phyloP scores from a whole-genome alignment of 2,329 filamentous ascomycete genomes.

The Ceratocystis variospora region DNA sequence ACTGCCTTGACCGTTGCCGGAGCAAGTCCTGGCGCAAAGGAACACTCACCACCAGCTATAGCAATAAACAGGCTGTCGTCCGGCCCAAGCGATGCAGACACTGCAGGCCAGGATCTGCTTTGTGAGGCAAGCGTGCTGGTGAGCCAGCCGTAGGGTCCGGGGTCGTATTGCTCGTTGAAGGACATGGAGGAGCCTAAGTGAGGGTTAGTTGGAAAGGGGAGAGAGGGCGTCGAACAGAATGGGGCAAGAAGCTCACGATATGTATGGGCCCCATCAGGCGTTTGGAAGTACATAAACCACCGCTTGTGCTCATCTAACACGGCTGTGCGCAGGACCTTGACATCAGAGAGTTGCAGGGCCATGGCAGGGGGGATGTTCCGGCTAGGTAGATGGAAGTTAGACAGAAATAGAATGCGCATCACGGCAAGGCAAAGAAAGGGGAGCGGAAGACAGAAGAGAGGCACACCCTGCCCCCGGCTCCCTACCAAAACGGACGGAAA shows the following conservation, averaged over 20 bases:
- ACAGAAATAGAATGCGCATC: background rate
- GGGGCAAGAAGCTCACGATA: conserved; percentile 9
- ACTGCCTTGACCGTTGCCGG: conserved; percentile 5
- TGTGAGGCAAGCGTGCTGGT: conserved; percentile 5
- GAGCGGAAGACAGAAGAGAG: background rate
- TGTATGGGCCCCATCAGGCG: conserved; percentile 12
- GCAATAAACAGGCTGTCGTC: conserved; percentile 6
- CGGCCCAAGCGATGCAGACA: conserved; percentile 11
- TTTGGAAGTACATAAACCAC: conserved; percentile 17
- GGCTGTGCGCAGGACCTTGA: conserved; percentile 10
- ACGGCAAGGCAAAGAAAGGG: background rate
- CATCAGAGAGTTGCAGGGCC: conserved; percentile 13
- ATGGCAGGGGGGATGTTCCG: conserved; percentile 13
- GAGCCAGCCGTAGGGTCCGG: conserved; percentile 14
- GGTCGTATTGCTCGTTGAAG: conserved; percentile 16
- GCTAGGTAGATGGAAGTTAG: background rate
- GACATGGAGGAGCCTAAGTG: conserved; percentile 15
- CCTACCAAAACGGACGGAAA: background rate
- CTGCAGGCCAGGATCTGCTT: conserved; percentile 8
- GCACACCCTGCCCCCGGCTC: background rate
- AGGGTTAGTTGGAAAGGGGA: background rate
- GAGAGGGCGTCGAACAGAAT: background rate
- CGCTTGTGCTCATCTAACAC: conserved; percentile 13
- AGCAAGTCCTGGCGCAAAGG: conserved; percentile 2
- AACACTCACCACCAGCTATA: conserved; percentile 1